Evolutionary conservation across 2,329 filamentous ascomycete species (phyloP).

Genomic region (Diplodia scrobiculata): DNA sequence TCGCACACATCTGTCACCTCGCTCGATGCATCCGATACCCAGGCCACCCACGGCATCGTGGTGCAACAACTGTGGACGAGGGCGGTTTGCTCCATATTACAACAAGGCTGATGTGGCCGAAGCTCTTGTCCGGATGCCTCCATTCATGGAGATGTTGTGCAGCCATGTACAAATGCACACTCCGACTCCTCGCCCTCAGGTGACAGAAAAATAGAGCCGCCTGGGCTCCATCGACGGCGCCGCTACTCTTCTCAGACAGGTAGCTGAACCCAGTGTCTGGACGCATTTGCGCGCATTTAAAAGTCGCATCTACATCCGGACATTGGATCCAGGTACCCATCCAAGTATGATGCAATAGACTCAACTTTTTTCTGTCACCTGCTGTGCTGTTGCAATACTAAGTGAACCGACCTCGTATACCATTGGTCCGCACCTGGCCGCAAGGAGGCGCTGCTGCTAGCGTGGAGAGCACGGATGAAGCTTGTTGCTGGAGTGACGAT

Average conservation of each 20-base stretch:
- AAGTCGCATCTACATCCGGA: too few relatives aligned
- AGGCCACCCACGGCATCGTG: neutral
- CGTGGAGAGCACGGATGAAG: conserved; percentile 19
- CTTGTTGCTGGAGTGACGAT: conserved; percentile 11
- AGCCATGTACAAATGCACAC: neutral
- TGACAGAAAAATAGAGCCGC: too few relatives aligned
- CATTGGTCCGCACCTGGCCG: neutral
- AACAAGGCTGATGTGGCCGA: neutral
- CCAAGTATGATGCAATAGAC: too few relatives aligned
- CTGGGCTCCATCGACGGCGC: too few relatives aligned
- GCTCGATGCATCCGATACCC: neutral
- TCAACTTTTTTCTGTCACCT: too few relatives aligned
- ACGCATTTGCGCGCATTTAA: too few relatives aligned
- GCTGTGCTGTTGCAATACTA: neutral
- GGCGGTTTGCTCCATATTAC: neutral
- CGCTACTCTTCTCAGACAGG: too few relatives aligned
- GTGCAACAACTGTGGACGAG: neutral
- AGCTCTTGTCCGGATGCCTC: neutral
- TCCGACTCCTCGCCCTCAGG: neutral
- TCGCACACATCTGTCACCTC: neutral
- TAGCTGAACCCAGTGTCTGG: too few relatives aligned
- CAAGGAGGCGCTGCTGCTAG: neutral
- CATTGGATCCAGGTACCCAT: too few relatives aligned
- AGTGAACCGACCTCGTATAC: neutral
- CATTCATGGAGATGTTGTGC: neutral